Evolutionary conservation across 192 early-diverging fungal genomes (phyloP).

Genomic region (Pecoramyces ruminantium): DNA sequence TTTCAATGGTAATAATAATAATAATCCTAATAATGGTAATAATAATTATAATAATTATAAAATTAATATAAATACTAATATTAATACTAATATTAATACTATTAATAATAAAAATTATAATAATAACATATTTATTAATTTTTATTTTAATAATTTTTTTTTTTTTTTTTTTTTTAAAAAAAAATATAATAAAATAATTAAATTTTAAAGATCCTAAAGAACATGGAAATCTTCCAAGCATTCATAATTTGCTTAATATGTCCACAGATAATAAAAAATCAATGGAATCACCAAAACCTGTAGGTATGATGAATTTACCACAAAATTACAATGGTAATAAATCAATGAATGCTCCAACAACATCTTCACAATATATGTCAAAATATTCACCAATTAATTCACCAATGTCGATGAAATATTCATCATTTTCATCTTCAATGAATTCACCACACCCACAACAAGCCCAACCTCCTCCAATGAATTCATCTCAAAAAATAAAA

Average conservation of each 20-base stretch:
- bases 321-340: not conserved
- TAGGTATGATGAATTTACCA: not conserved
- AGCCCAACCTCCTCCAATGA: not conserved
- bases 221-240: not conserved
- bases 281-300: not conserved
- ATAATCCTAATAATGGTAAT: not conserved
- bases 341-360: not conserved
- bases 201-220: not conserved
- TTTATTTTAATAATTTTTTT: no score
- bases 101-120: no score
- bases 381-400: not conserved
- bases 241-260: not conserved
- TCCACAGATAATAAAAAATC: not conserved
- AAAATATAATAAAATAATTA: no score
- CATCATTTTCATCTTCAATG: not conserved
- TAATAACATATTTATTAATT: no score
- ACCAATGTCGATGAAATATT: not conserved
- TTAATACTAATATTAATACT: not conserved
- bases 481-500: not conserved
- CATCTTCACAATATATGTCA: not conserved
- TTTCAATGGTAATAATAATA: not conserved
- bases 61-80: not conserved
- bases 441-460: not conserved
- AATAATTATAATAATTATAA: not conserved
- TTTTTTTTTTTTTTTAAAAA: no score